These are phyloP conservation scores for Choanephora cucurbitarum DNA, from an alignment of 371 early-diverging fungal species.

Conservation along the genomic window DNA sequence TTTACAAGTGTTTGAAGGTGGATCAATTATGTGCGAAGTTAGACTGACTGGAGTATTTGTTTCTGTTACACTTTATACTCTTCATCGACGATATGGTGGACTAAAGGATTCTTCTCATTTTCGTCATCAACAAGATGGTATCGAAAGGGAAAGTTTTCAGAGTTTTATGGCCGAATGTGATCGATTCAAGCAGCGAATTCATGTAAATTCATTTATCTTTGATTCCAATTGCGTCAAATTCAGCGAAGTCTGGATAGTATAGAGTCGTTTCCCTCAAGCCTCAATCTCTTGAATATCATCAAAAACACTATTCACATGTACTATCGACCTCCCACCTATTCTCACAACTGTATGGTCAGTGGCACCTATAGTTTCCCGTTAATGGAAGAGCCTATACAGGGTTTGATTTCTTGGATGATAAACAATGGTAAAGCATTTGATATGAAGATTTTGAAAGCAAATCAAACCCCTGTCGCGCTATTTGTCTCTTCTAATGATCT, in stretches of 20 bases:
- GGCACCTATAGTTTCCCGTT: constrained; percentile 46
- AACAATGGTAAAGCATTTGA: constrained; percentile 68
- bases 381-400: constrained; percentile 32
- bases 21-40: constrained; percentile 76
- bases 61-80: constrained; percentile 73
- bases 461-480: constrained; percentile 32
- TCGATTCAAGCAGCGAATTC: constrained; percentile 67
- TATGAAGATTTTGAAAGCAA: constrained; percentile 35
- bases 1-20: constrained; percentile 64
- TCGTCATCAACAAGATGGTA: constrained; percentile 47
- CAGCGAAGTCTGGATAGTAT: constrained; percentile 58
- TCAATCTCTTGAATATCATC: constrained; percentile 67
- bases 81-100: constrained; percentile 68
- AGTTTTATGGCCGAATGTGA: constrained; percentile 71
- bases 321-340: constrained; percentile 63
- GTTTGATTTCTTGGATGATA: constrained; percentile 67
- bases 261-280: constrained; percentile 35
- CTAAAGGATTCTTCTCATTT: constrained; percentile 50
- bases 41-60: constrained; percentile 71
- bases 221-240: constrained; percentile 79
- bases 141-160: constrained; percentile 56
- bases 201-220: constrained; percentile 81
- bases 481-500: constrained; percentile 39
- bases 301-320: constrained; percentile 59
- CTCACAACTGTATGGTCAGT: constrained; percentile 62